Percentiles rank a stretch among this genome's conserved stretches.
Conservation (phyloP, 2,329 filamentous ascomycete genomes). For the Sporothrix inflata region DNA sequence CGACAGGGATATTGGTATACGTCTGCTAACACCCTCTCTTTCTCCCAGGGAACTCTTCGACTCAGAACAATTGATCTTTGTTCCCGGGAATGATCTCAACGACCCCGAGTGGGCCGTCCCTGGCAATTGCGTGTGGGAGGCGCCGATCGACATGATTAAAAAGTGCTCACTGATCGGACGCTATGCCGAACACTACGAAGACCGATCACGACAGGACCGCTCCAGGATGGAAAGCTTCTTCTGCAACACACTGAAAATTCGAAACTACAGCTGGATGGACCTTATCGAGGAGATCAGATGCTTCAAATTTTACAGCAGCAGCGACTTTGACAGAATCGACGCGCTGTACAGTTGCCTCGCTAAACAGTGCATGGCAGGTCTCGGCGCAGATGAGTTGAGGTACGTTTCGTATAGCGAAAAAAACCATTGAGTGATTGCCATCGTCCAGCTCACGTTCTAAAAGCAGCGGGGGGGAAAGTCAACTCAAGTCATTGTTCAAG, state of each 20-base stretch:
- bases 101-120: background rate
- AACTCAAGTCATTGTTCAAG: background rate
- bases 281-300: conserved; percentile 16
- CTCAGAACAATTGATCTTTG: background rate
- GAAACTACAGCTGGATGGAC: conserved; percentile 8
- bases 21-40: background rate
- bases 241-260: background rate
- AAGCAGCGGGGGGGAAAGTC: background rate
- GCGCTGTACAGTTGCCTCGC: background rate
- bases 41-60: background rate
- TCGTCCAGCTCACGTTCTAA: background rate
- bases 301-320: background rate
- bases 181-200: background rate
- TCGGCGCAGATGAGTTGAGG: background rate
- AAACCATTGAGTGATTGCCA: background rate
- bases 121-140: conserved; percentile 7
- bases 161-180: background rate
- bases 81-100: background rate
- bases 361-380: background rate
- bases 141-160: background rate
- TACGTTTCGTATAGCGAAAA: background rate
- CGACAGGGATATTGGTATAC: background rate
- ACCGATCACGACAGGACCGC: background rate
- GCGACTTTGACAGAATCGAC: background rate
- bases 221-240: conserved; percentile 9